A percentile compares a stretch with the other conserved stretches of the same genome.
Evolutionary conservation across 495 filamentous ascomycete genomes (phyloP).

Genomic region (Thozetella sp.): DNA sequence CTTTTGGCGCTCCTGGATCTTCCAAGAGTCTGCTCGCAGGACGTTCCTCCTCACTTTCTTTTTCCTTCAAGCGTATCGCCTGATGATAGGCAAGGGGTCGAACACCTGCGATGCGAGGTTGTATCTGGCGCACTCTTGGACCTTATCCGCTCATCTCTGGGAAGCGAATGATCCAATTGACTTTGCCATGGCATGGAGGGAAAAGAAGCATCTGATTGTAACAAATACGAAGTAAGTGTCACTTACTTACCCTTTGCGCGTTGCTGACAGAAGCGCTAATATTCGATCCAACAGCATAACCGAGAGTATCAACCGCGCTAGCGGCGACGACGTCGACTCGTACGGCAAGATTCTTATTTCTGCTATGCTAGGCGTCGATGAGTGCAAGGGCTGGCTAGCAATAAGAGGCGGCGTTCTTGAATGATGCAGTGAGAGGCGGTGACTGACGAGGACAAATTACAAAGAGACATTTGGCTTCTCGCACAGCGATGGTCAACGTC

Average conservation of each 20-base stretch:
- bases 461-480: too few species aligned
- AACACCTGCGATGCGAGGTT: slow-evolving; percentile 33
- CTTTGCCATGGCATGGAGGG: slow-evolving; percentile 49
- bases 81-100: slow-evolving; percentile 27
- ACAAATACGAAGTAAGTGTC: slow-evolving; percentile 30
- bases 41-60: slow-evolving; percentile 44
- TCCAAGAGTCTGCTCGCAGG: slow-evolving; percentile 48
- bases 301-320: slow-evolving; percentile 26
- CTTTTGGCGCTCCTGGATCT: slow-evolving; percentile 45
- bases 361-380: slow-evolving; percentile 40
- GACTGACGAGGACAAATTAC: too few species aligned
- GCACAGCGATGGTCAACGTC: too few species aligned
- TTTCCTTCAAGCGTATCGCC: slow-evolving; percentile 34
- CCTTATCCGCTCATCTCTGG: slow-evolving; percentile 51
- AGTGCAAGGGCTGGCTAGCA: slow-evolving; percentile 44
- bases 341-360: slow-evolving; percentile 49
- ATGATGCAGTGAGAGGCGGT: too few species aligned
- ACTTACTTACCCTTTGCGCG: too few species aligned
- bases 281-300: slow-evolving; percentile 18
- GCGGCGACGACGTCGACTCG: slow-evolving; percentile 46
- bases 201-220: slow-evolving; percentile 44
- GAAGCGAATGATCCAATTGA: slow-evolving; percentile 38
- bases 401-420: slow-evolving; percentile 27
- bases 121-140: slow-evolving; percentile 37
- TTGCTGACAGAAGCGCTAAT: not conserved